Evolutionary conservation across 768 basidiomycete species (phyloP).

Genomic region (Xerocomellus intermedius): DNA sequence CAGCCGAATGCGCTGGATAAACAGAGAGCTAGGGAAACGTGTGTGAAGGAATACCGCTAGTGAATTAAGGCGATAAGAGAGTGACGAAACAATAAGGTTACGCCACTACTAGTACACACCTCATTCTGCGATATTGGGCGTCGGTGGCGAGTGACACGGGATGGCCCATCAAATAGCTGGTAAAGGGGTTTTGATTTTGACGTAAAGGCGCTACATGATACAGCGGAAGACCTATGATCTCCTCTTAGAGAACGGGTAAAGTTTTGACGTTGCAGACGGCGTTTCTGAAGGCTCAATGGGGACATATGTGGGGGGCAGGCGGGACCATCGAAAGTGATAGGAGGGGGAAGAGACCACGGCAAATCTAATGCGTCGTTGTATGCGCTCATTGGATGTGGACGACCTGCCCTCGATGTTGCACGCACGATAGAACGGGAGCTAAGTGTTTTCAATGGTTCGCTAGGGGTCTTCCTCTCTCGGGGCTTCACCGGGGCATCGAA

Average conservation of each 20-base stretch:
- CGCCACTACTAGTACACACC: constrained; percentile 19
- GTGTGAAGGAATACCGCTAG: constrained; percentile 7
- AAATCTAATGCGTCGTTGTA: constrained; percentile 11
- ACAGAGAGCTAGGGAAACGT: constrained; percentile 11
- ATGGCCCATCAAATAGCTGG: constrained; percentile 48
- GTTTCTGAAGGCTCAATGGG: constrained; percentile 6
- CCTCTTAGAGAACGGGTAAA: not conserved
- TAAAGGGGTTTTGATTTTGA: constrained; percentile 34
- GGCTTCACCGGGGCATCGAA: constrained; percentile 48
- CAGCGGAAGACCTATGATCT: constrained; percentile 1
- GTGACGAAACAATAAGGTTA: not conserved
- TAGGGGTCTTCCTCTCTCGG: constrained; percentile 34
- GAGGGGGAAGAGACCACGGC: constrained; percentile 41
- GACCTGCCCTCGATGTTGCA: constrained; percentile 9
- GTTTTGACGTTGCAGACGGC: constrained; percentile 12
- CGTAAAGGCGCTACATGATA: constrained; percentile 9
- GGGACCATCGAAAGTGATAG: constrained; percentile 50
- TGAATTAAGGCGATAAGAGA: not conserved
- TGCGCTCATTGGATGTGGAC: not conserved
- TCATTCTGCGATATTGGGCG: constrained; percentile 12
- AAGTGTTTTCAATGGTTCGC: constrained; percentile 14
- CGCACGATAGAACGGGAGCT: constrained; percentile 1
- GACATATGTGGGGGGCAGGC: constrained; percentile 35
- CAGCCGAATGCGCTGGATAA: constrained; percentile 26
- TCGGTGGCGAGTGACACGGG: constrained; percentile 28